Conservation (phyloP, 768 basidiomycete genomes). For the Pleurotus platypus region DNA sequence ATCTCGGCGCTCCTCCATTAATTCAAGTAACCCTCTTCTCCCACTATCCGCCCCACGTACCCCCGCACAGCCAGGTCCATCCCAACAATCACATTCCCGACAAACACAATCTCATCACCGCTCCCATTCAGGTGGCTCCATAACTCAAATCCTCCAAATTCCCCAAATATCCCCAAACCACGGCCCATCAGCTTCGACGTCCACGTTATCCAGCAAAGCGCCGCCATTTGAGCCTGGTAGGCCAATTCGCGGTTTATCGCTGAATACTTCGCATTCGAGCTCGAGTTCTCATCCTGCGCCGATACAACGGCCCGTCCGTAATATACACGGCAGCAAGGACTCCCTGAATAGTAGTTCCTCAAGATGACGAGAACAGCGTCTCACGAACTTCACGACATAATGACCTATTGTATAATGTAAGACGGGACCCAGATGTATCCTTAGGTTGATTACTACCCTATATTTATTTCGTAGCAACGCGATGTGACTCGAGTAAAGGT, state of each 20-base stretch:
- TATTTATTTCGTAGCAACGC: no score
- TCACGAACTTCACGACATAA: not conserved
- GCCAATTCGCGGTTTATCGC: not conserved
- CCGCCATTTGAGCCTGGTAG: slow-evolving; percentile 46
- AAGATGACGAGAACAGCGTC: not conserved
- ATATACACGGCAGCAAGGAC: slow-evolving; percentile 2
- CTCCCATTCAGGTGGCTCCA: not conserved
- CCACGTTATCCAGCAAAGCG: slow-evolving; percentile 46
- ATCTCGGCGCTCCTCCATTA: slow-evolving; percentile 5
- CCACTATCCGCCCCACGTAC: not conserved
- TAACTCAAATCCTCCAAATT: not conserved
- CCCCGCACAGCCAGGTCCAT: not conserved
- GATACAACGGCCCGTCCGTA: not conserved
- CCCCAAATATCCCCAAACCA: not conserved
- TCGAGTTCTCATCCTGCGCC: not conserved
- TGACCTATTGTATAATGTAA: not conserved
- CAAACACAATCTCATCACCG: not conserved
- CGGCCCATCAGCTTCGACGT: slow-evolving; percentile 13
- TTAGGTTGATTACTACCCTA: not conserved
- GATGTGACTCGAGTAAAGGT: no score
- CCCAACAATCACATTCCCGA: not conserved
- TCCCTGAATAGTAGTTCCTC: not conserved
- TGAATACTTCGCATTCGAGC: not conserved
- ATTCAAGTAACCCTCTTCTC: not conserved
- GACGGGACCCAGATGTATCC: not conserved